A percentile compares a stretch with the other conserved stretches of the same genome.
These are phyloP conservation scores for Ceratocystis cacaofunesta DNA, from an alignment of 2,329 filamentous ascomycete species.

Conservation along the genomic window DNA sequence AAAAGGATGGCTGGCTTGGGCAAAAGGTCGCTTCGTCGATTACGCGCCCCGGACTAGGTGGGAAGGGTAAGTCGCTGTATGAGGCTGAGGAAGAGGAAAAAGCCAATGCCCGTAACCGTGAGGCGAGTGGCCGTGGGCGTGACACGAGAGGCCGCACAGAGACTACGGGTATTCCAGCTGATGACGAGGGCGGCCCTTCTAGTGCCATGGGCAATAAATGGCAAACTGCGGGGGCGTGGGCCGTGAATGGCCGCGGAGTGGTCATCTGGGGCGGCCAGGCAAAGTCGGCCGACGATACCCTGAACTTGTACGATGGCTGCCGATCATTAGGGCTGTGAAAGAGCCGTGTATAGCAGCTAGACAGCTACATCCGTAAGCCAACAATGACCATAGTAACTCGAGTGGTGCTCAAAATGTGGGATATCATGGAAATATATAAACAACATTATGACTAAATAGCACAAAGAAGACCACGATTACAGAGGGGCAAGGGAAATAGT, in stretches of 20 bases:
- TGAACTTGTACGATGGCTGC: conserved; percentile 38
- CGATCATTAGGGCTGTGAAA: conserved; percentile 24
- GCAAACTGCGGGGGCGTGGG: conserved; percentile 39
- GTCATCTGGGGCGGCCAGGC: conserved; percentile 38
- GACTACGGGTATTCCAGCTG: conserved; percentile 19
- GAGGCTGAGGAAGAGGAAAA: conserved; percentile 8
- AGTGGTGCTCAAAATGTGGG: background rate
- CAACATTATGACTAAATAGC: background rate
- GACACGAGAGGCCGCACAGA: background rate
- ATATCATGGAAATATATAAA: background rate
- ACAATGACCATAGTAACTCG: background rate
- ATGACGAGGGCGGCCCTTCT: conserved; percentile 24
- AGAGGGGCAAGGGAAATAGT: no score
- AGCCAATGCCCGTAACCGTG: background rate
- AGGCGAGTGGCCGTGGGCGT: background rate
- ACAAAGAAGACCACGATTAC: background rate
- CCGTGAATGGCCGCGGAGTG: conserved; percentile 34
- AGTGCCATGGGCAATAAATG: conserved; percentile 41
- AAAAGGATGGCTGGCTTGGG: conserved; percentile 38
- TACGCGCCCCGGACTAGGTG: conserved; percentile 1
- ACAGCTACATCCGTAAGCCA: background rate
- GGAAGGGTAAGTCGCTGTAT: conserved; percentile 8
- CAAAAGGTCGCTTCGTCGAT: conserved; percentile 35
- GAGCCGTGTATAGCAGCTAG: background rate
- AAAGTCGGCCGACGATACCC: conserved; percentile 33